A percentile compares a stretch with the other conserved stretches of the same genome.
phyloP scores from a whole-genome alignment of 305 asterid species.

The Stenogyne calaminthoides region DNA sequence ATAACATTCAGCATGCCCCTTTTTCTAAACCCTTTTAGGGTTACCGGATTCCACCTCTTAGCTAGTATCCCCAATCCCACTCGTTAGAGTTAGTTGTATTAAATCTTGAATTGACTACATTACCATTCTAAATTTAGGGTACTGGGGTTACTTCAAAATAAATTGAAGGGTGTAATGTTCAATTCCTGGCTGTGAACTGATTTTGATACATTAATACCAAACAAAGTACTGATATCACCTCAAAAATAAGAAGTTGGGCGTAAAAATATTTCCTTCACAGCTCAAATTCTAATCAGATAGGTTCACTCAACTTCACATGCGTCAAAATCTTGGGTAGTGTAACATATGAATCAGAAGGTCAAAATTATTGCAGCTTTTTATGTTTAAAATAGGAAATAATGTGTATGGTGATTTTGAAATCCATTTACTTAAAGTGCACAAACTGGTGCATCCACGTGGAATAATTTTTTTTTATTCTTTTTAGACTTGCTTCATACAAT shows the following conservation, averaged over 20 bases:
- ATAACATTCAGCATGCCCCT: no score
- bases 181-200: no score
- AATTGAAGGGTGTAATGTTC: no score
- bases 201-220: no score
- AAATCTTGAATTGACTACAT: no score
- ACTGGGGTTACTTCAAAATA: no score
- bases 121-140: no score
- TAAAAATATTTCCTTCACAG: background rate
- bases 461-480: background rate
- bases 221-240: no score
- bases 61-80: no score
- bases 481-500: conserved; percentile 13
- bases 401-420: conserved; percentile 1
- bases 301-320: conserved; percentile 1
- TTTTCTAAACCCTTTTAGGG: no score
- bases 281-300: conserved; percentile 2
- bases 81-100: no score
- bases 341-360: background rate
- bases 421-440: conserved; percentile 3
- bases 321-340: conserved; percentile 1
- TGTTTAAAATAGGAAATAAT: conserved; percentile 16
- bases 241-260: background rate
- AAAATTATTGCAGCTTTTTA: background rate
- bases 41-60: no score
- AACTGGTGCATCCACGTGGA: conserved; percentile 16